These are phyloP conservation scores for Xanthoconium stramineum DNA, from an alignment of 768 basidiomycete genomes.

Conservation along the genomic window DNA sequence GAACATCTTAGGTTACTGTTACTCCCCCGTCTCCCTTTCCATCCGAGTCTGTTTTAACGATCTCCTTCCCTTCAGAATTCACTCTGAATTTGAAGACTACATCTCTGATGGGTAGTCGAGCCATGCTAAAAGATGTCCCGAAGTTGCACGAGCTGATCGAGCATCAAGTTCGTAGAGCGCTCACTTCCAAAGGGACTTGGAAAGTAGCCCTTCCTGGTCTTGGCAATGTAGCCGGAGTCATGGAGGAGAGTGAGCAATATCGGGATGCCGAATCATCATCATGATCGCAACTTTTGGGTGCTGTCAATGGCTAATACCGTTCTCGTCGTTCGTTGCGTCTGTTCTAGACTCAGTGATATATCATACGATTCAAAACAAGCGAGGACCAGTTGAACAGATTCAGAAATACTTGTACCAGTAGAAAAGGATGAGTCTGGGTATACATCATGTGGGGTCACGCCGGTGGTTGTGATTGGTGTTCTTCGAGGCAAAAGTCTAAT, in stretches of 20 bases:
- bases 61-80: conserved; percentile 83
- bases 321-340: not conserved
- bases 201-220: conserved; percentile 68
- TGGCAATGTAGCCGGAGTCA: conserved; percentile 29
- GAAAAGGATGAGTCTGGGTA: too few species aligned
- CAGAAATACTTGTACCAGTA: too few species aligned
- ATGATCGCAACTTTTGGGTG: not conserved
- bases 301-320: not conserved
- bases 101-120: conserved; percentile 91
- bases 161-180: conserved; percentile 69
- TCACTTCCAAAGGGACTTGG: conserved; percentile 61
- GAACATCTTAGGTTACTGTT: conserved; percentile 50
- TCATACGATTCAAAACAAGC: not conserved
- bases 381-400: too few species aligned
- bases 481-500: too few species aligned
- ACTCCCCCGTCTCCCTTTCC: conserved; percentile 56
- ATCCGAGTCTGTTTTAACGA: conserved; percentile 56
- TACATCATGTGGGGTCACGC: too few species aligned
- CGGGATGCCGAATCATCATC: not conserved
- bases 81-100: conserved; percentile 82
- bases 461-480: too few species aligned
- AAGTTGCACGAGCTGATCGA: conserved; percentile 95
- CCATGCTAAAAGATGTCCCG: conserved; percentile 96
- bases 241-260: conserved; percentile 28
- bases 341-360: conserved; percentile 8